A percentile compares a stretch with the other conserved stretches of the same genome.
These are phyloP conservation scores for Plectosphaerella cucumerina DNA, from an alignment of 2,329 filamentous ascomycete genomes.

Conservation along the genomic window DNA sequence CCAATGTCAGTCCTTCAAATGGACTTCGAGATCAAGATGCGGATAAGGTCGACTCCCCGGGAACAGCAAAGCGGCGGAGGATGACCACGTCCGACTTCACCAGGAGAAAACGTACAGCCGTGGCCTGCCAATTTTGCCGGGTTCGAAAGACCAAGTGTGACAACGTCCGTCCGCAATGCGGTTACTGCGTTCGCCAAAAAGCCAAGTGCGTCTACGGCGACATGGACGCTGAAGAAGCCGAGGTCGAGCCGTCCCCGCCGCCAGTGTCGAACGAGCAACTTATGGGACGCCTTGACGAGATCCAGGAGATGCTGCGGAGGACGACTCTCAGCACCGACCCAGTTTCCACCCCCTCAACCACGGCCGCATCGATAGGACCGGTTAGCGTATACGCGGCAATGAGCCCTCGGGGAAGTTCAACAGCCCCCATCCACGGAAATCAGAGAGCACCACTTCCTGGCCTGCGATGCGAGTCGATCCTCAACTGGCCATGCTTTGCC, in stretches of 20 bases:
- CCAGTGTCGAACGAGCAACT: neutral
- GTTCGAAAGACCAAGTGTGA: slow-evolving; percentile 12
- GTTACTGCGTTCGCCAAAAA: slow-evolving; percentile 3
- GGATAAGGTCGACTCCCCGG: too few relatives aligned
- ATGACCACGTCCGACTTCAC: neutral
- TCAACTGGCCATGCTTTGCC: slow-evolving; percentile 8
- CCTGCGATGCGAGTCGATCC: slow-evolving; percentile 9
- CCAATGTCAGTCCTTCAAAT: too few relatives aligned
- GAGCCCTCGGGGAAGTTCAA: neutral
- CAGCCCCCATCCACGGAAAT: neutral
- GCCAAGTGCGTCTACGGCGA: slow-evolving; percentile 8
- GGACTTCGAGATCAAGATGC: too few relatives aligned
- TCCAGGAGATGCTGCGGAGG: slow-evolving; percentile 4
- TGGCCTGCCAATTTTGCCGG: slow-evolving; percentile 8
- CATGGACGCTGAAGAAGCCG: neutral
- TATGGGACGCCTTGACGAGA: slow-evolving; percentile 4
- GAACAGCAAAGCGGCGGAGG: neutral
- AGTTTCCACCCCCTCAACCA: neutral
- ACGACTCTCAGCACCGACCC: neutral
- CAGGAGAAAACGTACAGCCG: slow-evolving; percentile 5
- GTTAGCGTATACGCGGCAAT: neutral
- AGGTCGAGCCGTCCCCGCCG: neutral
- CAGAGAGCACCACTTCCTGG: neutral
- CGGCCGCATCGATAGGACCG: neutral
- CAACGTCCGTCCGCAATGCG: slow-evolving; percentile 9